Evolutionary conservation across 768 basidiomycete genomes (phyloP).

Genomic region (button mushroom (Agaricus bisporus)): DNA sequence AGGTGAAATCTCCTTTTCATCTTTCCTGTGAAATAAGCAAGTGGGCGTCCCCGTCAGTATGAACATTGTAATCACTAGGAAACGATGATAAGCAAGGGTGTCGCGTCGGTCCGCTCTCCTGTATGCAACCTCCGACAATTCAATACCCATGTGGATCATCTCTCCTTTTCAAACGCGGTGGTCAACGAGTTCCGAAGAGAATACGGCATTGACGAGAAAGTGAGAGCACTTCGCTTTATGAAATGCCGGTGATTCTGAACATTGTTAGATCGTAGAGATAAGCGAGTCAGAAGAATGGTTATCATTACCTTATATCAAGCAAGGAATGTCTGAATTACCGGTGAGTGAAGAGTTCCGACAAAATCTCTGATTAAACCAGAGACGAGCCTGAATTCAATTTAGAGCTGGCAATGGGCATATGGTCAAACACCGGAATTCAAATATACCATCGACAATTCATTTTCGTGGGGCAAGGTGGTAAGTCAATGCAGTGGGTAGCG

Average conservation of each 20-base stretch:
- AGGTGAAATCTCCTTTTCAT: constrained; percentile 35
- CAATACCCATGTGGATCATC: constrained; percentile 50
- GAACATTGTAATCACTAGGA: constrained; percentile 36
- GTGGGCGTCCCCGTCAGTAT: neutral
- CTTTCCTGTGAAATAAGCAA: neutral
- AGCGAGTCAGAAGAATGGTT: constrained; percentile 40
- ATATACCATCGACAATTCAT: constrained; percentile 41
- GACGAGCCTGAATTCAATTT: neutral
- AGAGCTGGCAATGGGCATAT: constrained; percentile 93
- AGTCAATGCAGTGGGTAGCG: no score
- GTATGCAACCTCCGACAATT: constrained; percentile 76
- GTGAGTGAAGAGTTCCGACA: constrained; percentile 30
- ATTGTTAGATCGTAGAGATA: constrained; percentile 31
- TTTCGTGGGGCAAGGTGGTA: constrained; percentile 38
- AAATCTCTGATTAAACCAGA: neutral
- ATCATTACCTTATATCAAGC: constrained; percentile 51
- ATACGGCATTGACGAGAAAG: constrained; percentile 36
- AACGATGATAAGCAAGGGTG: constrained; percentile 77
- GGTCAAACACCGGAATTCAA: constrained; percentile 95
- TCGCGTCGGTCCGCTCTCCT: constrained; percentile 88
- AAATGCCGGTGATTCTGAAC: neutral
- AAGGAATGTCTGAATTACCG: constrained; percentile 68
- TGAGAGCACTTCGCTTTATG: constrained; percentile 13
- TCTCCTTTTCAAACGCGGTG: constrained; percentile 65
- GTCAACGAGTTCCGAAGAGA: constrained; percentile 58